Base-by-base conservation (phyloP, 768 basidiomycete genomes). In the Botryobasidium botryosum region DNA sequence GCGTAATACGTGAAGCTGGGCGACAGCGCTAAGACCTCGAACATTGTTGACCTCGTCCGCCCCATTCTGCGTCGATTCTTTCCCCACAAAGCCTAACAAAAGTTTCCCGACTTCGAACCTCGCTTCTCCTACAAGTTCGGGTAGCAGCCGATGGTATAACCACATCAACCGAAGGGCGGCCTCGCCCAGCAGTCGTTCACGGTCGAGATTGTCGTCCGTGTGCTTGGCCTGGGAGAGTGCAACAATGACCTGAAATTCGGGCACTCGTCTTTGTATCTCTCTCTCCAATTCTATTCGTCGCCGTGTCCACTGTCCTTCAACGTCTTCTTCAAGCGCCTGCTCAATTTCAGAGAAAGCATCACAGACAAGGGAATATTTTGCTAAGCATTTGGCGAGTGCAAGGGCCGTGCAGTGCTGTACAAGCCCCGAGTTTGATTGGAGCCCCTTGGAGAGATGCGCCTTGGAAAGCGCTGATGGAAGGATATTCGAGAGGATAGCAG, bases 331-430 rank as follows among this genome's bases (percentile, higher is more conserved):
- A 4, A 91, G 58, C 7, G 69, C 67, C 1, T 31, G 41, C 49
- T 68, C 72, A 15, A 80, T 62, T 21, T 59, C 57, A n/a, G 52
- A 55, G 47, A 86, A 71, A 1, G 62, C 51, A 1, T 61, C 56
- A 4, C 73, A 51, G 0, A 87, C 75, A 1, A 61, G 57, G 0
- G 68, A 63, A 35, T 79, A 77, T 59, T 96, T 96, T 24, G 65
- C 59, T 2, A 96, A 62, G 51, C 75, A 84, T 50, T 82, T 79
- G 1, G 72, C 71, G 3, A 97, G 66, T 0, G 77, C 75, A 4
- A 88, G 63, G 0, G 86, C 85, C 0, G 81, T 79, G 51, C 79
- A 79, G 53, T 91, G 87, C 52, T 84, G 85, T 0, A 96, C 87
- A 2, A 96, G 69, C 0, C 70, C 68, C 6, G 77, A 75, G 5